Evolutionary conservation across 192 early-diverging fungal species (phyloP).

Genomic region (Umbelopsis sp.): DNA sequence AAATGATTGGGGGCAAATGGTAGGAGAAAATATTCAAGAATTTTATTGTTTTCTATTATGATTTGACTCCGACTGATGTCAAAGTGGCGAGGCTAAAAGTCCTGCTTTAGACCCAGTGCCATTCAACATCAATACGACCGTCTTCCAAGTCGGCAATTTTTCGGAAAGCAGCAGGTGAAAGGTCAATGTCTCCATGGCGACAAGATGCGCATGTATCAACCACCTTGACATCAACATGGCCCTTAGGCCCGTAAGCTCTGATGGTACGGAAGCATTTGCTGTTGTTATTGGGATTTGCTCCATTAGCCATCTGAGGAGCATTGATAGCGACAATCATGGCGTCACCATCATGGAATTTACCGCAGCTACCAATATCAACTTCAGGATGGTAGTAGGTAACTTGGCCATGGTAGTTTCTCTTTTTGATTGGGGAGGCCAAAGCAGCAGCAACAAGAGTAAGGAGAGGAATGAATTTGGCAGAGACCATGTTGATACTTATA

Average conservation of each 20-base stretch:
- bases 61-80: too few relatives aligned
- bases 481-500: neutral
- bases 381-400: constrained; percentile 20
- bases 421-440: neutral
- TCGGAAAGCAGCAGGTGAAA: constrained; percentile 49
- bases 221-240: constrained; percentile 46
- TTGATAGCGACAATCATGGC: constrained; percentile 31
- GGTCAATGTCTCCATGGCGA: constrained; percentile 43
- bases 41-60: too few relatives aligned
- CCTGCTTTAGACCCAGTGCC: constrained; percentile 42
- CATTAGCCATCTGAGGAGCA: constrained; percentile 53
- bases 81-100: neutral
- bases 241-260: constrained; percentile 51
- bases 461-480: neutral
- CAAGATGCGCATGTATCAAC: constrained; percentile 58
- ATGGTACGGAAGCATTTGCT: constrained; percentile 53
- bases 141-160: constrained; percentile 35
- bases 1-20: too few relatives aligned
- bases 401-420: constrained; percentile 3
- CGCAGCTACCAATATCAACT: constrained; percentile 10
- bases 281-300: constrained; percentile 45
- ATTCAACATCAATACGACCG: constrained; percentile 36
- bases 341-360: constrained; percentile 7
- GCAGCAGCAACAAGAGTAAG: neutral
- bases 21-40: too few relatives aligned